Base-by-base conservation (phyloP, 495 filamentous ascomycete species). In the Tuber brumale region DNA sequence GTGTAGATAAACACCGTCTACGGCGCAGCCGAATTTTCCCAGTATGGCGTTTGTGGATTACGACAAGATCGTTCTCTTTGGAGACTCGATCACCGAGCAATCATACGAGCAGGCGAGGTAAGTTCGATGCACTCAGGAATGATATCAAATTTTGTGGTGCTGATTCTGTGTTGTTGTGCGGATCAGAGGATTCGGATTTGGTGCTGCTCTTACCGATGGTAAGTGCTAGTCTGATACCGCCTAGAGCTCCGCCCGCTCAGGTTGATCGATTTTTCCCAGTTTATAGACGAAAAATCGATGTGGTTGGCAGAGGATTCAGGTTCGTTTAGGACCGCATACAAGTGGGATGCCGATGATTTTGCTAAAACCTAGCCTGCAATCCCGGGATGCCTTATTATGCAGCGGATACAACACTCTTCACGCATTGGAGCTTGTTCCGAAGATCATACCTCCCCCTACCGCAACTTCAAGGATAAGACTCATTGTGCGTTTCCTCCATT, bases 331-430 rank as follows among this genome's bases (percentile, higher is more conserved):
- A 44, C 57, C 31, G 14, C 27, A 35, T 66, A 35, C 27, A 19
- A 66, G 27, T 35, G 14, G 57, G 27, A 35, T 66, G 31, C 31
- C 57, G 3, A 10, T 12, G 57, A 27, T 66, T 66, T 66, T 35
- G 57, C 57, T 66, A 31, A 82, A 80, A 69, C 27, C 10, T 10
- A 71, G 23, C 16, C 37, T 31, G 21, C 77, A 75, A 51, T 74
- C 71, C 70, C 27, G 57, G 57, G 14, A 19, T 66, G 6, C 31
- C 57, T 14, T 66, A 35, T 66, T 27, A 14, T 72, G n/a, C 57
- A 92, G 90, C 71, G 91, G 91, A 44, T 93, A 92, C 85, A 91
- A 87, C 75, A 91, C 91, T n/a, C 82, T 84, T 39, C 88, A 92
- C 81, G 91, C 89, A 1, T 81, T 91, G 76, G 84, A 88, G 51